phyloP scores from a whole-genome alignment of 345 rosid genomes.

The Euphorbia lathyris region DNA sequence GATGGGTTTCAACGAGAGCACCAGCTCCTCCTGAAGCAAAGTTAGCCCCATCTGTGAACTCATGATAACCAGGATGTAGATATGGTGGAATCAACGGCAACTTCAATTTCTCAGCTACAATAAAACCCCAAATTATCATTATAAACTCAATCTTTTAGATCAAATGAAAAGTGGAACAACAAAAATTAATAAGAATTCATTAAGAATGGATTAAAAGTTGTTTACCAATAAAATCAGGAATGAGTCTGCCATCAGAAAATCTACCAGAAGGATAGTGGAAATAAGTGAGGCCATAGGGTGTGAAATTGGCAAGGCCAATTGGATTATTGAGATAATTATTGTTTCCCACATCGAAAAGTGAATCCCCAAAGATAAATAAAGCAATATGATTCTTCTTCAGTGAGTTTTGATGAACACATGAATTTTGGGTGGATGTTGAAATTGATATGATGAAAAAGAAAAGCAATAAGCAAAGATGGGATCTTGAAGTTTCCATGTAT shows the following conservation, averaged over 20 bases:
- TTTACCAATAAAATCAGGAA: conserved; percentile 32
- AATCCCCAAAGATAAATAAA: conserved; percentile 40
- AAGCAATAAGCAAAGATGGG: neutral
- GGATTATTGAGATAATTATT: conserved; percentile 31
- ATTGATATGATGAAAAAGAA: neutral
- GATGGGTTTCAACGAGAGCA: conserved; percentile 37
- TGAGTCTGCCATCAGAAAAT: conserved; percentile 28
- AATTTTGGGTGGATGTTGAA: neutral
- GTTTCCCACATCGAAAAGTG: conserved; percentile 33
- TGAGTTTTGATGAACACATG: neutral
- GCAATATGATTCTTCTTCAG: neutral
- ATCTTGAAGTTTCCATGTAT: conserved; percentile 1
- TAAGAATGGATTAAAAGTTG: neutral
- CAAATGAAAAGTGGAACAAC: neutral
- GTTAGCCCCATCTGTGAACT: conserved; percentile 36
- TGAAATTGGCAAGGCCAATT: conserved; percentile 21
- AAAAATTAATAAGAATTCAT: neutral
- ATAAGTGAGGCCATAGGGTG: conserved; percentile 34
- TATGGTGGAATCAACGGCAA: conserved; percentile 47
- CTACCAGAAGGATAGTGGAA: conserved; percentile 28
- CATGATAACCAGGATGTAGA: conserved; percentile 32
- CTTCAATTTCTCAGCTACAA: conserved; percentile 41
- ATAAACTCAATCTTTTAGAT: neutral
- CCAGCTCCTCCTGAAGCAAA: conserved; percentile 57
- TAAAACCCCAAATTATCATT: neutral